Evolutionary conservation across 2,329 filamentous ascomycete species (phyloP).

Genomic region (Exophiala spinifera): DNA sequence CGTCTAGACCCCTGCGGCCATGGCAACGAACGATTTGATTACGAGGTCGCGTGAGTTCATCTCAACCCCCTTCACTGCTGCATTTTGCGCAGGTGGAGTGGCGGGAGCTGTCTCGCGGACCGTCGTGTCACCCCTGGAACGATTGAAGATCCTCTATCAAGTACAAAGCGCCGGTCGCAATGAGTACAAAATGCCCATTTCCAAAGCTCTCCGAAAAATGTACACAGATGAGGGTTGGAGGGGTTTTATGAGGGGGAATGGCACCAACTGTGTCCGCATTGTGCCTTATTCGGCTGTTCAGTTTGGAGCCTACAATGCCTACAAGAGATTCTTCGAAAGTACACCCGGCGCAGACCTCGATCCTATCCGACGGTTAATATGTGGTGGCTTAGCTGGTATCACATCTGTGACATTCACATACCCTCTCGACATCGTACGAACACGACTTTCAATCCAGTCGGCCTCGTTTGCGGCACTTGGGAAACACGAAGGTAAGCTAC

Average conservation of each 20-base stretch:
- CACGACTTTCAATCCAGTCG: conserved; percentile 89
- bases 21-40: conserved; percentile 28
- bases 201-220: conserved; percentile 88
- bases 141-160: conserved; percentile 97
- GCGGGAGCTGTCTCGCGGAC: conserved; percentile 97
- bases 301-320: conserved; percentile 97
- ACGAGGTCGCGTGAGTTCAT: conserved; percentile 43
- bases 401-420: conserved; percentile 95
- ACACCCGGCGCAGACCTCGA: conserved; percentile 70
- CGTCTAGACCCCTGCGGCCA: conserved; percentile 22
- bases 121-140: conserved; percentile 91
- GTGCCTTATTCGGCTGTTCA: conserved; percentile 98
- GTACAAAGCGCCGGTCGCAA: conserved; percentile 85
- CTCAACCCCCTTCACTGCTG: conserved; percentile 81
- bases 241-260: conserved; percentile 96
- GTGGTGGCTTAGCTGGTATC: conserved; percentile 86
- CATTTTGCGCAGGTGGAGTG: conserved; percentile 90
- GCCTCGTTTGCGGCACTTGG: conserved; percentile 85
- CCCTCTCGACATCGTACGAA: conserved; percentile 95
- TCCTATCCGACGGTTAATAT: conserved; percentile 74
- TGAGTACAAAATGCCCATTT: conserved; percentile 90
- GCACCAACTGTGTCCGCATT: conserved; percentile 96
- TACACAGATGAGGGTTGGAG: conserved; percentile 95
- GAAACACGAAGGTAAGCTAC: conserved; percentile 63
- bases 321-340: conserved; percentile 82